Conservation (phyloP, 2,329 filamentous ascomycete genomes). For the Capronia coronata region DNA sequence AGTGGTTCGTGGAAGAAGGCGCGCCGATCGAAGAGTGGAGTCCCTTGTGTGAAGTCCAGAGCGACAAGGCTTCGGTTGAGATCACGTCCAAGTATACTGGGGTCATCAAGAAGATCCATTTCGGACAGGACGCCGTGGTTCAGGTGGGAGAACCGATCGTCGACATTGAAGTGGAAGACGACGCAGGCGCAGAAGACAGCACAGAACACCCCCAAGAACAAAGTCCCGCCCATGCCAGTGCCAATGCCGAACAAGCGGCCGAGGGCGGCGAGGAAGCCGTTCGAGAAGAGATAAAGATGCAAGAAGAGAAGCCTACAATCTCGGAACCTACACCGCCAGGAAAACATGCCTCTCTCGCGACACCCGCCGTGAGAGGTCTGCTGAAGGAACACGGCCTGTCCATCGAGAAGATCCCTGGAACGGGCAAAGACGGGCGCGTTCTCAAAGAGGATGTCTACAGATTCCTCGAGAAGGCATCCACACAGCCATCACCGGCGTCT, state of each 20-base stretch:
- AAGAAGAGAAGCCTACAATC: conserved; percentile 4
- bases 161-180: conserved; percentile 28
- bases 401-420: conserved; percentile 72
- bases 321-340: conserved; percentile 17
- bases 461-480: conserved; percentile 54
- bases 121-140: conserved; percentile 92
- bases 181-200: conserved; percentile 40
- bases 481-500: conserved; percentile 31
- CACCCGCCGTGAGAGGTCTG: conserved; percentile 84
- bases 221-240: conserved; percentile 33
- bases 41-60: conserved; percentile 95
- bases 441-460: conserved; percentile 84
- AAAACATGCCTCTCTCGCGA: conserved; percentile 70
- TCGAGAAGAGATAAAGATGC: conserved; percentile 40
- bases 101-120: conserved; percentile 92
- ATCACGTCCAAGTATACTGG: conserved; percentile 95
- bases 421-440: conserved; percentile 84
- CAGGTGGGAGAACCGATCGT: conserved; percentile 59
- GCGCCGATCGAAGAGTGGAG: conserved; percentile 97
- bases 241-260: conserved; percentile 34
- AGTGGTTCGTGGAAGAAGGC: conserved; percentile 97
- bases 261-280: conserved; percentile 6
- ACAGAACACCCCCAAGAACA: conserved; percentile 21
- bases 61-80: conserved; percentile 82
- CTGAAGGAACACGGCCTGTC: conserved; percentile 72